Percentiles rank a stretch among this genome's conserved stretches.
These are phyloP conservation scores for Malus hybrid DNA, from an alignment of 331 rosid species.

Conservation along the genomic window DNA sequence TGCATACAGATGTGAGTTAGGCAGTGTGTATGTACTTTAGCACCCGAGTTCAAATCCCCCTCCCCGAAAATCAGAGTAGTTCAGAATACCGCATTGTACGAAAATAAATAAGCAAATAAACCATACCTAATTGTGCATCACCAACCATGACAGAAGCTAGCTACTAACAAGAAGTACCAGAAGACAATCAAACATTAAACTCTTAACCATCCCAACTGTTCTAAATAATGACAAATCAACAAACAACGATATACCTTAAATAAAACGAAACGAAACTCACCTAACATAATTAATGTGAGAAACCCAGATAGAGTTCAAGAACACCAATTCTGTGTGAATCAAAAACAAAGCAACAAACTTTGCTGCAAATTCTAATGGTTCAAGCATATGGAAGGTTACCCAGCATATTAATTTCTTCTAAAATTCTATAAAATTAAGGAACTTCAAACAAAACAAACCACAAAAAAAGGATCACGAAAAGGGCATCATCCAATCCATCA, in stretches of 20 bases:
- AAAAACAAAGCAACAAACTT: neutral
- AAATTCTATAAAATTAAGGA: neutral
- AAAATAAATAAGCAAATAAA: too few species aligned
- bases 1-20: neutral
- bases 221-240: conserved; percentile 27
- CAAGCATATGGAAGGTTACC: neutral
- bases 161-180: neutral
- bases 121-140: neutral
- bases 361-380: neutral
- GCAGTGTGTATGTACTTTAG: neutral
- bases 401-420: neutral
- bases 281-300: conserved; percentile 8
- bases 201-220: conserved; percentile 39
- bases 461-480: neutral
- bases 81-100: neutral
- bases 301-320: neutral
- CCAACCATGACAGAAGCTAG: conserved; percentile 1
- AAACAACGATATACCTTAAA: conserved; percentile 27
- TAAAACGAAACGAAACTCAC: neutral
- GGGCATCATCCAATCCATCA: neutral
- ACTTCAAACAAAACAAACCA: neutral
- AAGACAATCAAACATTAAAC: conserved; percentile 22
- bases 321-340: too few species aligned
- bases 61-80: neutral
- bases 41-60: neutral